These are phyloP conservation scores for Globisporangium uncinulatum DNA, from an alignment of 352 stramenopile species.

Conservation along the genomic window DNA sequence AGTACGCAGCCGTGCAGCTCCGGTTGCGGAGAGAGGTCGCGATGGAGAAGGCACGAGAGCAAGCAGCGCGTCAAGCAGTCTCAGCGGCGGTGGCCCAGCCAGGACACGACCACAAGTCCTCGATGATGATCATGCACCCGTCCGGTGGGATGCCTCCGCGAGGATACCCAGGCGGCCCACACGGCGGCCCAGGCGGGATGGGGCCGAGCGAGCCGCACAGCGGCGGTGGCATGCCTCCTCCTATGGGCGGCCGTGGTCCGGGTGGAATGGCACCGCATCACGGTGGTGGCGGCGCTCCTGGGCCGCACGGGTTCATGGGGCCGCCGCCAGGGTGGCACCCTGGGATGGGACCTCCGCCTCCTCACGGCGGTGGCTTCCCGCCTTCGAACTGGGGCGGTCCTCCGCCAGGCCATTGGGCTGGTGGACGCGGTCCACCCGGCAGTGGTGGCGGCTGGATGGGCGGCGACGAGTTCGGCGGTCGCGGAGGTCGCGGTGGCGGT, in stretches of 20 bases:
- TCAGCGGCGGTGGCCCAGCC: slow-evolving; percentile 41
- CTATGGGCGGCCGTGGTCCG: slow-evolving; percentile 20
- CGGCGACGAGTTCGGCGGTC: slow-evolving; percentile 18
- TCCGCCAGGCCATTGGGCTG: slow-evolving; percentile 37
- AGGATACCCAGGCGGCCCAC: slow-evolving; percentile 5
- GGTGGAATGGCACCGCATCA: slow-evolving; percentile 12
- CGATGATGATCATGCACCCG: slow-evolving; percentile 7
- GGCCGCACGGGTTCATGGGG: slow-evolving; percentile 43
- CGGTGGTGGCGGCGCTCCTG: slow-evolving; percentile 5
- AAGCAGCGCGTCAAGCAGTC: slow-evolving; percentile 73
- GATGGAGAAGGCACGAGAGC: slow-evolving; percentile 70
- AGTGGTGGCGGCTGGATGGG: slow-evolving; percentile 51
- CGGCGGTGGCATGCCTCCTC: slow-evolving; percentile 8
- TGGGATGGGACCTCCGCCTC: slow-evolving; percentile 51
- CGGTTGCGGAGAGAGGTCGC: slow-evolving; percentile 60
- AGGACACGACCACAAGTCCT: slow-evolving; percentile 15
- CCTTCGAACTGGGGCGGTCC: slow-evolving; percentile 32
- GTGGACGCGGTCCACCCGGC: slow-evolving; percentile 30
- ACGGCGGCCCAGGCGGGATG: slow-evolving; percentile 2
- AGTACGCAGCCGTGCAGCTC: slow-evolving; percentile 80
- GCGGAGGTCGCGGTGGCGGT: slow-evolving; percentile 25
- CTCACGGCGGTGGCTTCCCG: slow-evolving; percentile 17
- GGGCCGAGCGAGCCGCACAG: background rate
- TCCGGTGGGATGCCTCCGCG: slow-evolving; percentile 24
- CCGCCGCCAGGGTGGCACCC: slow-evolving; percentile 65